These are phyloP conservation scores for Metarhizium sp. DNA, from an alignment of 2,329 filamentous ascomycete species.

Conservation along the genomic window DNA sequence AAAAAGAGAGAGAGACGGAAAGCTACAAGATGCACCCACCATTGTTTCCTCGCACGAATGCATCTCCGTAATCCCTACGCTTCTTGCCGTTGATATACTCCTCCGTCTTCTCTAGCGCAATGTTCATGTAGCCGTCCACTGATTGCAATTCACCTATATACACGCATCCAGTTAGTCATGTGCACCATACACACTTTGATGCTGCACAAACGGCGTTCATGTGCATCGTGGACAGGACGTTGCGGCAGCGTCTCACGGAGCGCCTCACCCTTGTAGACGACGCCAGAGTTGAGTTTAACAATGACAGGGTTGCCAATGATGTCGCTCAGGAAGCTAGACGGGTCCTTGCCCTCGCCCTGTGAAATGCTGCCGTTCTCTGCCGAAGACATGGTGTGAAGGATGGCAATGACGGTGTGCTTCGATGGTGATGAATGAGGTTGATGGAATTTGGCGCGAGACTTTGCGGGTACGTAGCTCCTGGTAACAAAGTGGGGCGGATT, in stretches of 20 bases:
- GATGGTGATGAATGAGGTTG: not conserved
- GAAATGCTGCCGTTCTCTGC: conserved; percentile 60
- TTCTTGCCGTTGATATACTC: conserved; percentile 83
- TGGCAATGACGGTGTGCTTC: not conserved
- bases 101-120: conserved; percentile 89
- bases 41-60: conserved; percentile 93
- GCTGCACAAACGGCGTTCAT: no score
- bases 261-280: conserved; percentile 81
- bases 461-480: no score
- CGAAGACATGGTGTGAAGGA: conserved; percentile 3
- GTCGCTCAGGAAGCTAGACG: conserved; percentile 84
- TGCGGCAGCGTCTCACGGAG: no score
- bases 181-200: no score
- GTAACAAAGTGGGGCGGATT: no score
- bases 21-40: conserved; percentile 39
- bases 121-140: conserved; percentile 99
- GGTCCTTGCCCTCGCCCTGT: conserved; percentile 74
- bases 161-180: not conserved
- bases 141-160: conserved; percentile 79
- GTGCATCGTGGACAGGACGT: no score
- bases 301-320: conserved; percentile 92
- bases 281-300: conserved; percentile 97
- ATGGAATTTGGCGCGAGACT: not conserved
- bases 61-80: conserved; percentile 80
- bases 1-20: not conserved